Evolutionary conservation across 2,329 filamentous ascomycete species (phyloP).

Genomic region (Aspergillus tubingensis): DNA sequence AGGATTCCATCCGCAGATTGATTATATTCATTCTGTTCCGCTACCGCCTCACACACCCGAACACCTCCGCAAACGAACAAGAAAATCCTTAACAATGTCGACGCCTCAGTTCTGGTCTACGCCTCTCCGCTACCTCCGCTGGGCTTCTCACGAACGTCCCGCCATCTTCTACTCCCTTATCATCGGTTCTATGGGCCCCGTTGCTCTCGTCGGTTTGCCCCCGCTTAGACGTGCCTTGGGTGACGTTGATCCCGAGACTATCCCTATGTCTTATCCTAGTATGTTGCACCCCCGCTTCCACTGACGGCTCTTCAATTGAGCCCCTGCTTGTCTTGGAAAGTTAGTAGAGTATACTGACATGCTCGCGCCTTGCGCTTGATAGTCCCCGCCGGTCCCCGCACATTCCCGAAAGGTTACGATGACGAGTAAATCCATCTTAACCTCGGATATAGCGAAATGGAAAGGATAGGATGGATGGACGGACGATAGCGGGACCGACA

Average conservation of each 20-base stretch:
- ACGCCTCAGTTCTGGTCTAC: slow-evolving; percentile 79
- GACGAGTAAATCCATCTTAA: slow-evolving; percentile 36
- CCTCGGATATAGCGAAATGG: not conserved
- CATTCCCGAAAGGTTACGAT: slow-evolving; percentile 50
- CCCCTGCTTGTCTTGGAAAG: too few relatives aligned
- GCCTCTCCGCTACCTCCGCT: slow-evolving; percentile 82
- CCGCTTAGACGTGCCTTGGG: slow-evolving; percentile 72
- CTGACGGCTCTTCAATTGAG: too few relatives aligned
- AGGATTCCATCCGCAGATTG: too few relatives aligned
- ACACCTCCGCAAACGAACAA: slow-evolving; percentile 22
- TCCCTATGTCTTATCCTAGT: slow-evolving; percentile 94
- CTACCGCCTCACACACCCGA: not conserved
- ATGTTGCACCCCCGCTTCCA: slow-evolving; percentile 30
- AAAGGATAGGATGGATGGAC: slow-evolving; percentile 16
- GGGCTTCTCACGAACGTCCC: slow-evolving; percentile 84
- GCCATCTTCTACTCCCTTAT: slow-evolving; percentile 86
- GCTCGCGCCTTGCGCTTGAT: not conserved
- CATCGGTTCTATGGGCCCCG: slow-evolving; percentile 72
- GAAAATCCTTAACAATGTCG: slow-evolving; percentile 41
- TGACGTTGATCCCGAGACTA: slow-evolving; percentile 68
- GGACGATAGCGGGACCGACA: not conserved
- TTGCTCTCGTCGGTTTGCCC: slow-evolving; percentile 69
- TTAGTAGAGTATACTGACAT: too few relatives aligned
- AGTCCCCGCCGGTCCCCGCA: slow-evolving; percentile 51
- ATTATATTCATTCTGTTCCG: not conserved